Conservation (phyloP, 495 filamentous ascomycete genomes). For the Parmelia sp. region DNA sequence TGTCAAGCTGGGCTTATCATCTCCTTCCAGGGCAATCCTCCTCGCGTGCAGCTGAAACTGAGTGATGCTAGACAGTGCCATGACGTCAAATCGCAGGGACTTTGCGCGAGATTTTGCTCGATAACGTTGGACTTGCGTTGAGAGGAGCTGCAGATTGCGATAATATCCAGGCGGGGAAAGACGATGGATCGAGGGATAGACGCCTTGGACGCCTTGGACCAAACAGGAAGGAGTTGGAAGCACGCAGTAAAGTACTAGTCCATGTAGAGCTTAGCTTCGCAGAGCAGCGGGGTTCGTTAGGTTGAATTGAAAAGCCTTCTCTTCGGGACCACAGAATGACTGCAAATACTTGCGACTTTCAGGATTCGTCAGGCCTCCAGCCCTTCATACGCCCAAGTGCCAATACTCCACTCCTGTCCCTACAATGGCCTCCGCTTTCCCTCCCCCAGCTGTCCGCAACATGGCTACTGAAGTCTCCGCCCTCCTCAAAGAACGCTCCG, state of each 20-base stretch:
- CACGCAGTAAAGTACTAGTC: too few relatives aligned
- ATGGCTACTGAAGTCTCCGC: conserved; percentile 45
- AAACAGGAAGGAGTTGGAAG: neutral
- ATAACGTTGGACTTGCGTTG: neutral
- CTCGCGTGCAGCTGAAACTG: neutral
- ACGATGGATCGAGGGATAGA: neutral
- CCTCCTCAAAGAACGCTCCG: conserved; percentile 46
- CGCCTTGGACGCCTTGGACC: neutral
- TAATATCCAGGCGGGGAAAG: neutral
- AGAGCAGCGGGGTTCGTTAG: too few relatives aligned
- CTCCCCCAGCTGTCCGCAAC: conserved; percentile 43
- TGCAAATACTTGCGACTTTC: too few relatives aligned
- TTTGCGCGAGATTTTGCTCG: neutral
- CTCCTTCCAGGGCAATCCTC: neutral
- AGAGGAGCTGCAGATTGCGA: neutral
- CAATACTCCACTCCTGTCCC: neutral
- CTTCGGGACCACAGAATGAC: too few relatives aligned
- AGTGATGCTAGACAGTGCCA: neutral
- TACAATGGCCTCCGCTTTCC: conserved; percentile 30
- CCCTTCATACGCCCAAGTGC: neutral
- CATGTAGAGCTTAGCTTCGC: too few relatives aligned
- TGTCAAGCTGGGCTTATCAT: neutral
- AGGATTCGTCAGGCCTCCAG: neutral
- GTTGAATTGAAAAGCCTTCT: neutral
- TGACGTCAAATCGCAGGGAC: neutral